Conservation (phyloP, 2,329 filamentous ascomycete genomes). For the Remersonia thermophila region DNA sequence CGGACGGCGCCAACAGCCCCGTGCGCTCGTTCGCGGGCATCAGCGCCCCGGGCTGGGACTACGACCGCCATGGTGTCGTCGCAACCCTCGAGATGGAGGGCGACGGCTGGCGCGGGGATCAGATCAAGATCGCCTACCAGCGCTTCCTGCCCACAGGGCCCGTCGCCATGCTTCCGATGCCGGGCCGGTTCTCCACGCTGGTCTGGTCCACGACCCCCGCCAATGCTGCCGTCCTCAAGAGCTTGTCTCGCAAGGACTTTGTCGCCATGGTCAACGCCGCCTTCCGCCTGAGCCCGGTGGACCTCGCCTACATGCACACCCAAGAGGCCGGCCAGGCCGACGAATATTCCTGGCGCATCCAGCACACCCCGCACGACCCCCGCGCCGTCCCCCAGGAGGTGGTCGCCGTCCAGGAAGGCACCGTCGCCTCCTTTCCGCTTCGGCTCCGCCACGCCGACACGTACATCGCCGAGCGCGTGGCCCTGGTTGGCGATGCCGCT, state of each 20-base stretch:
- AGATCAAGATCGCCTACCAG: conserved; percentile 73
- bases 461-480: conserved; percentile 82
- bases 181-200: conserved; percentile 68
- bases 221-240: conserved; percentile 68
- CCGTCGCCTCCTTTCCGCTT: conserved; percentile 79
- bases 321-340: conserved; percentile 46
- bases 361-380: conserved; percentile 50
- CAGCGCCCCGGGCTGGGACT: conserved; percentile 81
- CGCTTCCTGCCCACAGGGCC: conserved; percentile 88
- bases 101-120: conserved; percentile 39
- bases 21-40: conserved; percentile 85
- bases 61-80: conserved; percentile 78
- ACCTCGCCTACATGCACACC: conserved; percentile 73
- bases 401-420: conserved; percentile 61
- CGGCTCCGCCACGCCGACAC: conserved; percentile 87
- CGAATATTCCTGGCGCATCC: conserved; percentile 74
- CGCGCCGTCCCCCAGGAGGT: conserved; percentile 53
- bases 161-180: conserved; percentile 80
- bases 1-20: conserved; percentile 89
- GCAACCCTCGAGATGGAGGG: conserved; percentile 69
- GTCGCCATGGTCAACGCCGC: conserved; percentile 84
- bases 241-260: conserved; percentile 60
- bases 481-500: conserved; percentile 85
- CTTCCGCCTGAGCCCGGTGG: conserved; percentile 67
- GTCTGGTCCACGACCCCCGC: conserved; percentile 90